These are phyloP conservation scores for Porphyrellus cyaneotinctus DNA, from an alignment of 768 basidiomycete genomes.

Conservation along the genomic window DNA sequence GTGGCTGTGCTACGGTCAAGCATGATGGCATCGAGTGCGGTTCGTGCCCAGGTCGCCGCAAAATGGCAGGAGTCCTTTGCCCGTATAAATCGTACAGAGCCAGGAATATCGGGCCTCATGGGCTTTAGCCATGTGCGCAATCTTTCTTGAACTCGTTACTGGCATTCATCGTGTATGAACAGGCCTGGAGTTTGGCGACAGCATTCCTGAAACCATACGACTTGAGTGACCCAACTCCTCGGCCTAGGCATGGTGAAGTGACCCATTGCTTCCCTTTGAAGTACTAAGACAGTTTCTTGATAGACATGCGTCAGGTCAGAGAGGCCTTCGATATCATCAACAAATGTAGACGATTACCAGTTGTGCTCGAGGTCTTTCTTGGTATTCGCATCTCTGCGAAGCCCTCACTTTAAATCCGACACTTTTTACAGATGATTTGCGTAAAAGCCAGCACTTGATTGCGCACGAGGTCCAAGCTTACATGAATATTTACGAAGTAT, in stretches of 20 bases:
- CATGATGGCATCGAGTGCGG: constrained; percentile 55
- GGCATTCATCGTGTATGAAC: constrained; percentile 4
- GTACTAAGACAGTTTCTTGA: neutral
- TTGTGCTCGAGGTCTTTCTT: constrained; percentile 66
- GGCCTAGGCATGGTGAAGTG: constrained; percentile 28
- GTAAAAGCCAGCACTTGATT: constrained; percentile 55
- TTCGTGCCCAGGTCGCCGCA: constrained; percentile 60
- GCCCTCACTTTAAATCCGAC: neutral
- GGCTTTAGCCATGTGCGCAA: constrained; percentile 54
- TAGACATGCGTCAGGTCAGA: constrained; percentile 48
- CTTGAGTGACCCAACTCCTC: constrained; percentile 38
- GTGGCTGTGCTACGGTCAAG: constrained; percentile 20
- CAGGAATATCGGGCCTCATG: constrained; percentile 63
- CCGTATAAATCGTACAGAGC: constrained; percentile 54
- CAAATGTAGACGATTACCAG: constrained; percentile 55
- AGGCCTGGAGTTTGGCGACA: constrained; percentile 61
- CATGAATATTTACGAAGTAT: constrained; percentile 62
- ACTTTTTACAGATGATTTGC: constrained; percentile 51
- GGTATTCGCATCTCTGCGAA: constrained; percentile 36
- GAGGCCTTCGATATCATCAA: constrained; percentile 57
- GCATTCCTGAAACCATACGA: constrained; percentile 54
- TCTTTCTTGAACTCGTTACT: neutral
- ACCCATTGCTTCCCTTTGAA: neutral
- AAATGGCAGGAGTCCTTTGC: constrained; percentile 71
- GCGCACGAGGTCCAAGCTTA: constrained; percentile 53